Percentiles rank a stretch among this genome's conserved stretches.
phyloP scores from a whole-genome alignment of 2,329 filamentous ascomycete genomes.

The Colletotrichum sp. region DNA sequence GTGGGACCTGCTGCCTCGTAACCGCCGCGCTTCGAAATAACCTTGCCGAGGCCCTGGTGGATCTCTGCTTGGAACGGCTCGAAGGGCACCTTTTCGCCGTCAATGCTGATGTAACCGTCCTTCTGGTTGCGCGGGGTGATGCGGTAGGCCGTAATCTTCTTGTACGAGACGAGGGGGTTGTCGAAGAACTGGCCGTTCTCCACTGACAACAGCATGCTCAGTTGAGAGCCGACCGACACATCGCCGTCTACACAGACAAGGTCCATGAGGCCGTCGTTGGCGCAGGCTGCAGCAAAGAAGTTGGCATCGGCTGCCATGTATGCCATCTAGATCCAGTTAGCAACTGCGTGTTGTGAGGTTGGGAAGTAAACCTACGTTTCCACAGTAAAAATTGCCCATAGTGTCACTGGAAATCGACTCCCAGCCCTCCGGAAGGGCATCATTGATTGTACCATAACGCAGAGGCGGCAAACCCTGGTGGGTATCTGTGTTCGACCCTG shows the following conservation, averaged over 20 bases:
- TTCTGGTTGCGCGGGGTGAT: slow-evolving; percentile 76
- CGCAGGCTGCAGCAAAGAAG: slow-evolving; percentile 85
- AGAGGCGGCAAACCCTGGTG: slow-evolving; percentile 71
- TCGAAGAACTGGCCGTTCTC: slow-evolving; percentile 81
- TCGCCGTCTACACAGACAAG: slow-evolving; percentile 81
- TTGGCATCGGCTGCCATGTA: slow-evolving; percentile 88
- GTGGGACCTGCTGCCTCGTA: slow-evolving; percentile 70
- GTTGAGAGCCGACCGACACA: slow-evolving; percentile 67
- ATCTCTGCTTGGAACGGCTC: slow-evolving; percentile 91
- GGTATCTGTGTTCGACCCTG: slow-evolving; percentile 14
- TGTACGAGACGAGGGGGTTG: slow-evolving; percentile 76
- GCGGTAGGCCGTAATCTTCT: slow-evolving; percentile 87
- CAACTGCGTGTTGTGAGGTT: background rate
- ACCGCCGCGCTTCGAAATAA: slow-evolving; percentile 76
- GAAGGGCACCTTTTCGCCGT: slow-evolving; percentile 88
- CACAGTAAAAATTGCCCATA: slow-evolving; percentile 90
- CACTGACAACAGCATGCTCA: slow-evolving; percentile 74
- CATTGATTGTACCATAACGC: slow-evolving; percentile 79
- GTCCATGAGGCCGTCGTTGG: slow-evolving; percentile 86
- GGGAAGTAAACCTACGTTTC: slow-evolving; percentile 67
- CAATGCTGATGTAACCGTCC: slow-evolving; percentile 89
- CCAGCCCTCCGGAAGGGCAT: slow-evolving; percentile 81
- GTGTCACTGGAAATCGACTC: slow-evolving; percentile 74
- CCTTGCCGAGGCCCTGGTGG: slow-evolving; percentile 80
- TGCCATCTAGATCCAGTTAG: slow-evolving; percentile 66